Conservation (phyloP, 345 rosid genomes). For the Fremontodendron californicum region DNA sequence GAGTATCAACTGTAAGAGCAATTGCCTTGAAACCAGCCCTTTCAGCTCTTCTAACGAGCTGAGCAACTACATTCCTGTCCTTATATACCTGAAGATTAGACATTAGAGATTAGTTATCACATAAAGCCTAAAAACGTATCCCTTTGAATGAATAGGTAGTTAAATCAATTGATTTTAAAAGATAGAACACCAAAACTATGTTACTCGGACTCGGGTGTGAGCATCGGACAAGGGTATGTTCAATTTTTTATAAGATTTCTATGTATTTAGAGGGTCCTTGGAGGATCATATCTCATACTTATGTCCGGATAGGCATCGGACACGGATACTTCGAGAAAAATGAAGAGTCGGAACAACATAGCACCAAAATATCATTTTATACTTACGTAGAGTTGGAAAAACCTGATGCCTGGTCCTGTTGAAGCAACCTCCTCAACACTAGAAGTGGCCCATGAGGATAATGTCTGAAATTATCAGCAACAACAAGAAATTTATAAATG, state of each 20-base stretch:
- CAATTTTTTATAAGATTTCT: too few relatives aligned
- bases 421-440: constrained; percentile 93
- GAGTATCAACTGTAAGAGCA: constrained; percentile 91
- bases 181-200: not conserved
- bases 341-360: too few relatives aligned
- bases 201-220: too few relatives aligned
- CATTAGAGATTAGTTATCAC: constrained; percentile 16
- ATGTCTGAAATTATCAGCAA: constrained; percentile 45
- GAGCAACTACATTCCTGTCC: constrained; percentile 74
- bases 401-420: constrained; percentile 78
- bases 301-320: too few relatives aligned
- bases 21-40: too few relatives aligned
- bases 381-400: constrained; percentile 84
- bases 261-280: too few relatives aligned
- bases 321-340: too few relatives aligned
- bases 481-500: not conserved
- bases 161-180: not conserved
- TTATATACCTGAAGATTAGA: constrained; percentile 55
- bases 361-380: not conserved
- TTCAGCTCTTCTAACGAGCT: too few relatives aligned
- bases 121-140: not conserved
- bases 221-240: too few relatives aligned
- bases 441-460: constrained; percentile 93
- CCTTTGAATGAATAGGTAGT: not conserved
- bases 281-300: too few relatives aligned